phyloP scores from a whole-genome alignment of 2,329 filamentous ascomycete species.

The Exophiala spinifera region DNA sequence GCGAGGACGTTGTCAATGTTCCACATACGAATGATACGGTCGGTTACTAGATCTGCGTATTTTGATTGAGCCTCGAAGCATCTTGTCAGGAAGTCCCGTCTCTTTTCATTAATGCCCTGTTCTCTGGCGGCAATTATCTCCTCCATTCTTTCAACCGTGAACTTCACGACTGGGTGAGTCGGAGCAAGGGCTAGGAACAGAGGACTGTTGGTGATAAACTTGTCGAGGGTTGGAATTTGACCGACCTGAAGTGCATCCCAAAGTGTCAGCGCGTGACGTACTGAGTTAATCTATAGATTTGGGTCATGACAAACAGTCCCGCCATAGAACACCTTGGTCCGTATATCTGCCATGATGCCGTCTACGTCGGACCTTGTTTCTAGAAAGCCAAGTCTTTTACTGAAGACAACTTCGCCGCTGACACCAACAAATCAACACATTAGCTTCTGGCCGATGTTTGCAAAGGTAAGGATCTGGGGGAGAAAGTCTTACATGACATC shows the following conservation, averaged over 20 bases:
- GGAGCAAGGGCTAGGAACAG: constrained; percentile 62
- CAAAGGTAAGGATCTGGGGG: background rate
- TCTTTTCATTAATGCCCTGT: background rate
- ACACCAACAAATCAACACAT: constrained; percentile 31
- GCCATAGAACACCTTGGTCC: constrained; percentile 15
- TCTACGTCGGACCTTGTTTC: constrained; percentile 9
- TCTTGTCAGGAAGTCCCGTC: constrained; percentile 2
- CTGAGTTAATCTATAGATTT: no score
- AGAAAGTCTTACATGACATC: constrained; percentile 9
- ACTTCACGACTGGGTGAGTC: constrained; percentile 67
- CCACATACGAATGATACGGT: constrained; percentile 1
- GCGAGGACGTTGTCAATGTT: constrained; percentile 9
- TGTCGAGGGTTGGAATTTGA: constrained; percentile 18
- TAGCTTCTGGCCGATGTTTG: constrained; percentile 28
- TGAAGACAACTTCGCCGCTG: constrained; percentile 34
- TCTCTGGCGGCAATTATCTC: constrained; percentile 46
- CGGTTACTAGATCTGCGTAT: constrained; percentile 2
- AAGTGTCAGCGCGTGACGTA: background rate
- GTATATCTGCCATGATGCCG: constrained; percentile 21
- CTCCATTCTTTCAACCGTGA: constrained; percentile 56
- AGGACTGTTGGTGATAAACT: constrained; percentile 13
- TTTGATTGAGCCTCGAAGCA: constrained; percentile 4
- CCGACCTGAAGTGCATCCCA: background rate
- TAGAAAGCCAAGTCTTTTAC: constrained; percentile 29
- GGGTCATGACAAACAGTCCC: constrained; percentile 3